Evolutionary conservation across 2,329 filamentous ascomycete species (phyloP).

Genomic region (Ceratocystiopsis minuta): DNA sequence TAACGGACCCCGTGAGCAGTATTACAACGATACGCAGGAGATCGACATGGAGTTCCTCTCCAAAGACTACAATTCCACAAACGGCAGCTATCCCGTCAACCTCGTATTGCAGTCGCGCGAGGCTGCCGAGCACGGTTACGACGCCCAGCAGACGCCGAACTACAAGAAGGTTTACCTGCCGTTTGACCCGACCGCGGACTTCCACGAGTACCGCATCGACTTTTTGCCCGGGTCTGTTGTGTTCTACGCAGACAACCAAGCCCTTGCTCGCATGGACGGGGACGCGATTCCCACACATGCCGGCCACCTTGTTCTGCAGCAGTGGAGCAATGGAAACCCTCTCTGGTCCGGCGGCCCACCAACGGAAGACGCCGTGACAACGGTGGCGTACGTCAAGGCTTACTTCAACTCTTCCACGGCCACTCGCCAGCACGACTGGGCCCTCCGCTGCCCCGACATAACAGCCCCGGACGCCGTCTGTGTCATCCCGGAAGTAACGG

Average conservation of each 20-base stretch:
- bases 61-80: constrained; percentile 34
- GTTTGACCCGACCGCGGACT: constrained; percentile 46
- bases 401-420: constrained; percentile 57
- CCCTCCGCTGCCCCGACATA: constrained; percentile 23
- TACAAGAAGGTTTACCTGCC: constrained; percentile 40
- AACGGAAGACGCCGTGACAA: constrained; percentile 38
- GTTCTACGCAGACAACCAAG: constrained; percentile 49
- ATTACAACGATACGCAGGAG: constrained; percentile 61
- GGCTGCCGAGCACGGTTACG: constrained; percentile 39
- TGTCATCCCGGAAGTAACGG: constrained; percentile 27
- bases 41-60: constrained; percentile 71
- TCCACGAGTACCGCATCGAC: constrained; percentile 69
- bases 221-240: constrained; percentile 43
- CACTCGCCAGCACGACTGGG: constrained; percentile 21
- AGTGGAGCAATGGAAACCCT: constrained; percentile 62
- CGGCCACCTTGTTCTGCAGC: constrained; percentile 53
- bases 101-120: constrained; percentile 55
- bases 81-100: constrained; percentile 42
- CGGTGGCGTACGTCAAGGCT: constrained; percentile 52
- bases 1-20: constrained; percentile 26
- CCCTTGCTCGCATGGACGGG: constrained; percentile 37
- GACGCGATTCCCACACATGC: constrained; percentile 38
- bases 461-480: constrained; percentile 24
- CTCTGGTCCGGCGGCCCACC: constrained; percentile 59
- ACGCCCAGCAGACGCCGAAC: constrained; percentile 40